phyloP scores from a whole-genome alignment of 345 rosid genomes.

The Psidium guajava region DNA sequence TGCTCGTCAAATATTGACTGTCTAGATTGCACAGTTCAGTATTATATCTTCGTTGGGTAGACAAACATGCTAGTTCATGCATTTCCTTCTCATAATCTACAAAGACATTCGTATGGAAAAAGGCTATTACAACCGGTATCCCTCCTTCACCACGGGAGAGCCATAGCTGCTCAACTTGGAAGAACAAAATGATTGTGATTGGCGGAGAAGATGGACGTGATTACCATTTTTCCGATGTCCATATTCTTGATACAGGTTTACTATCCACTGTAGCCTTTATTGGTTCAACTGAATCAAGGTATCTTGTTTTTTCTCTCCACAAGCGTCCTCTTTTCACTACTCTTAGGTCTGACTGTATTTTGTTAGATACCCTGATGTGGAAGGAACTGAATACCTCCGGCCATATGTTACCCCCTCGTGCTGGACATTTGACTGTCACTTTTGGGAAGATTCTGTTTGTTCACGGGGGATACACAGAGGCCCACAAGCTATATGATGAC shows the following conservation, averaged over 20 bases:
- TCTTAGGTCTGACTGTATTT: not conserved
- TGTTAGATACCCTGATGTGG: constrained; percentile 76
- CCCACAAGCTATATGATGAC: no score
- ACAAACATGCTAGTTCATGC: not conserved
- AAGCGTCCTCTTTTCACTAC: not conserved
- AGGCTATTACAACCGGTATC: constrained; percentile 47
- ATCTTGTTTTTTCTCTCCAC: not conserved
- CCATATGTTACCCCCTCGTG: constrained; percentile 74
- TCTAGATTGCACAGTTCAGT: not conserved
- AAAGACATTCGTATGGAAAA: constrained; percentile 89
- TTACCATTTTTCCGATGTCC: constrained; percentile 78
- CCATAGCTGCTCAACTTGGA: constrained; percentile 94
- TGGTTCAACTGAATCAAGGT: not conserved
- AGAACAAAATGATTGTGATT: constrained; percentile 63
- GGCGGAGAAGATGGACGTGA: constrained; percentile 97
- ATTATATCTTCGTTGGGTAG: not conserved
- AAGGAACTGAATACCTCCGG: constrained; percentile 69
- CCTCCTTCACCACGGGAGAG: constrained; percentile 92
- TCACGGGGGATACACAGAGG: no score
- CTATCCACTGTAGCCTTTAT: not conserved
- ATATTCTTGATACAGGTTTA: constrained; percentile 79
- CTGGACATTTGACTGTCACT: constrained; percentile 50
- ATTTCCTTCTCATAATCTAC: constrained; percentile 4
- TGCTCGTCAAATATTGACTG: not conserved
- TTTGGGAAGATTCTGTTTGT: constrained; percentile 2